Evolutionary conservation across 2,329 filamentous ascomycete genomes (phyloP), one percentile per base, ranked within the genome.

Genomic region (Xylaria sp.): DNA sequence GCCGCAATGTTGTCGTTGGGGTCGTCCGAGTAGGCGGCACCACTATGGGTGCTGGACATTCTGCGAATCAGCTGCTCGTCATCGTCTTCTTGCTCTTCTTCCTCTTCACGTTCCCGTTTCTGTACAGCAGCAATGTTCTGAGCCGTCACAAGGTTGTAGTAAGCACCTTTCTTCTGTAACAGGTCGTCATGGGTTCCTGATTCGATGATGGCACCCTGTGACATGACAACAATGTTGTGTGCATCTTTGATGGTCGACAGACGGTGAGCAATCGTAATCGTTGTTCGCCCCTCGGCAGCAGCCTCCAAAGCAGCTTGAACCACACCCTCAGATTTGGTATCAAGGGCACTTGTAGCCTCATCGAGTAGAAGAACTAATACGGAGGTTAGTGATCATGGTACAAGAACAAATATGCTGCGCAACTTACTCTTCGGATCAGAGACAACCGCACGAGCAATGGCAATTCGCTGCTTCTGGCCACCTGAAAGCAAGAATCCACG

Each of bases 391-490:
- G 50, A 35, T 38, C 9, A 8, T 19, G 43, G 33, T 17, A 9
- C 1, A 25, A 9, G n/a, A 1, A 47, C 5, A 19, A 35, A 40
- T 8, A 28, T 2, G 23, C 33, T 50, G 8, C 0, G 28, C 45
- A 15, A 72, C 80, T 75, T 70, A 83, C 80, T 89, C 79, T 94
- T 96, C 0, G 94, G 94, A 70, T 97, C 91, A 17, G 91, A 94
- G 31, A 97, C 92, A 60, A 97, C 87, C 40, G 94, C 94, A 72
- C 93, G 85, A 7, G 94, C 93, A 76, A 98, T 97, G 12, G 94
- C 94, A 73, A 98, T 96, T 70, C 95, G 92, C 78, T 98, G 95
- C 77, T 97, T 97, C 78, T 99, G 95, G 37, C 95, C 95, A 75
- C 95, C 95, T 58, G 92, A 96, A 8, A 99, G 83, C 55, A 97